These are phyloP conservation scores for Leccinum cinnamomeum DNA, from an alignment of 1,284 basidiomycete species.

Conservation along the genomic window DNA sequence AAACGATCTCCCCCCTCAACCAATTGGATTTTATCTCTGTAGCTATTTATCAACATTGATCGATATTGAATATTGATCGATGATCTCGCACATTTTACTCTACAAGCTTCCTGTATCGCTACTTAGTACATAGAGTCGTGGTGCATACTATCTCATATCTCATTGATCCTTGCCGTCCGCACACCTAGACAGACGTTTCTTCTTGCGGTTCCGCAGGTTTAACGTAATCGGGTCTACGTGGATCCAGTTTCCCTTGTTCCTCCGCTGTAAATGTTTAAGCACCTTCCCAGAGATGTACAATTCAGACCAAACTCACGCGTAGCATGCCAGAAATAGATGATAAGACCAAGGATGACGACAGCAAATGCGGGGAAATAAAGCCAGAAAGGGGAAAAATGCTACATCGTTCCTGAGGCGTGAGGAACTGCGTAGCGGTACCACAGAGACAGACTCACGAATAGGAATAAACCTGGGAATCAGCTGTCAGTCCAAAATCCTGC, in stretches of 20 bases:
- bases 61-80: no score
- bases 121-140: background rate
- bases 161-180: background rate
- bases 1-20: conserved; percentile 23
- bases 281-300: conserved; percentile 2
- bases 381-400: conserved; percentile 83
- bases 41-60: conserved; percentile 6
- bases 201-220: conserved; percentile 30
- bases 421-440: conserved; percentile 2
- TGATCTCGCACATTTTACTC: background rate
- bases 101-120: background rate
- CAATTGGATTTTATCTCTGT: conserved; percentile 35
- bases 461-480: conserved; percentile 52
- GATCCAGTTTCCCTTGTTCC: conserved; percentile 68
- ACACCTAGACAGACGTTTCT: conserved; percentile 18
- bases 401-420: conserved; percentile 16
- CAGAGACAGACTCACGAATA: conserved; percentile 50
- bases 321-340: conserved; percentile 81
- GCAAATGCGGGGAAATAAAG: conserved; percentile 78
- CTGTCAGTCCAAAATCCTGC: conserved; percentile 13
- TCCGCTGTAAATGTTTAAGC: conserved; percentile 51
- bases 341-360: conserved; percentile 66
- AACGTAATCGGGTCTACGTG: conserved; percentile 63
- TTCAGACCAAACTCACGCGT: conserved; percentile 55
- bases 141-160: background rate